Percentiles rank a stretch among this genome's conserved stretches.
Conservation (phyloP, 23 red algal species). For the Gracilaria gracilis region DNA sequence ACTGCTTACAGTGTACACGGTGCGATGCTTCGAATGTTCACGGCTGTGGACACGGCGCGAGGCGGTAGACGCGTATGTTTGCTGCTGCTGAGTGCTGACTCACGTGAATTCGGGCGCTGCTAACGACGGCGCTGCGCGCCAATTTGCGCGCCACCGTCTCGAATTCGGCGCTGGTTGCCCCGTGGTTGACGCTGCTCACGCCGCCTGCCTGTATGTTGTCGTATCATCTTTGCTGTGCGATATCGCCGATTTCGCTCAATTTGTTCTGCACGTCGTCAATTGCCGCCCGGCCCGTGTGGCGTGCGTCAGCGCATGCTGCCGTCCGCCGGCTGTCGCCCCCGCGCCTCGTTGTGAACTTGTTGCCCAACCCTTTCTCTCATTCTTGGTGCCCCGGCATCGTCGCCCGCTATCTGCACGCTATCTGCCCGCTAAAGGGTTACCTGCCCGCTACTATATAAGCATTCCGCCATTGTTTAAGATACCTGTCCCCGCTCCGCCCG, state of each 20-base stretch:
- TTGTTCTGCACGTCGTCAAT: no score
- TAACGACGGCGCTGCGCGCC: background rate
- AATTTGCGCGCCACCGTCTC: no score
- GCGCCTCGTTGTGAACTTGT: background rate
- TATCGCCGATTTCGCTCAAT: no score
- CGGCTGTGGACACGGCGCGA: background rate
- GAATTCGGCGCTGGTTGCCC: background rate
- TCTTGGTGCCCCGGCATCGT: background rate
- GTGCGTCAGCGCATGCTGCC: no score
- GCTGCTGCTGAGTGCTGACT: no score
- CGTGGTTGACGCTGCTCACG: no score
- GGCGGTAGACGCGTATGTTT: background rate
- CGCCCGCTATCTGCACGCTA: background rate
- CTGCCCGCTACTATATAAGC: no score
- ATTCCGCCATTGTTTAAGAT: no score
- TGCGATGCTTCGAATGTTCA: no score
- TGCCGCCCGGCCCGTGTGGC: no score
- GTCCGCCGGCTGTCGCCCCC: no score
- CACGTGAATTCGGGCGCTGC: background rate
- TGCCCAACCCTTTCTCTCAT: background rate
- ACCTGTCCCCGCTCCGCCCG: no score
- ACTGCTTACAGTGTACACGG: background rate
- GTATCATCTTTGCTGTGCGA: background rate
- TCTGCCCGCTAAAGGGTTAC: background rate
- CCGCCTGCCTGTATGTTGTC: background rate